Percentiles rank a stretch among this genome's conserved stretches.
These are phyloP conservation scores for Termitomyces bulborhizus DNA, from an alignment of 768 basidiomycete species.

Conservation along the genomic window DNA sequence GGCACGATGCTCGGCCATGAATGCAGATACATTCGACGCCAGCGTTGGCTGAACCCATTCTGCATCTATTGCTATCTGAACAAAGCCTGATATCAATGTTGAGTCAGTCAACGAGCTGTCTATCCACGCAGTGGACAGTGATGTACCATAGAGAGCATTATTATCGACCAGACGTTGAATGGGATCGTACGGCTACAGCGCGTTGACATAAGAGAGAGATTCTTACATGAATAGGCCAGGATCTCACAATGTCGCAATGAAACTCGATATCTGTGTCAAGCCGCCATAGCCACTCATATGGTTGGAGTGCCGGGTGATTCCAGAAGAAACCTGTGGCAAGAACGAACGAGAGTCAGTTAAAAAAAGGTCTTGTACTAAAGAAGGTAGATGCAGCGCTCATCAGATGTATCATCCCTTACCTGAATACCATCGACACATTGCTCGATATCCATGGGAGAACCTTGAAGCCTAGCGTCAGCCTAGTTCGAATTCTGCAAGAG, in stretches of 20 bases:
- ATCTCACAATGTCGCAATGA: conserved; percentile 24
- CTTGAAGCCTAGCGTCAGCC: conserved; percentile 4
- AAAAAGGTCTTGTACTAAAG: neutral
- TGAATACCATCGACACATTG: conserved; percentile 26
- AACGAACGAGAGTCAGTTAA: neutral
- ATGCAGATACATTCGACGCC: conserved; percentile 22
- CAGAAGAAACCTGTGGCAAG: conserved; percentile 21
- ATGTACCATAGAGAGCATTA: conserved; percentile 20
- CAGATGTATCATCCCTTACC: conserved; percentile 11
- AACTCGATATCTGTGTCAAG: conserved; percentile 26
- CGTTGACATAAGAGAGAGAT: neutral
- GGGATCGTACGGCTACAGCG: conserved; percentile 21
- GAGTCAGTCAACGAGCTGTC: neutral
- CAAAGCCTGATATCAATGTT: conserved; percentile 15
- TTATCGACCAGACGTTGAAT: conserved; percentile 18
- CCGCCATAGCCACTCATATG: conserved; percentile 25
- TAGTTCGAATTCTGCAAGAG: neutral
- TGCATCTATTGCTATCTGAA: conserved; percentile 21
- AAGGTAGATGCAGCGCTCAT: neutral
- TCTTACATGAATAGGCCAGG: neutral
- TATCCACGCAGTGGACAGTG: neutral
- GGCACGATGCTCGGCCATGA: conserved; percentile 8
- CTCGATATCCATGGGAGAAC: conserved; percentile 22
- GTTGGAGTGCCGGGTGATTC: conserved; percentile 19
- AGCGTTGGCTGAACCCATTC: conserved; percentile 22